phyloP scores from a whole-genome alignment of 306 rosid species.

The Fragaria vesca region DNA sequence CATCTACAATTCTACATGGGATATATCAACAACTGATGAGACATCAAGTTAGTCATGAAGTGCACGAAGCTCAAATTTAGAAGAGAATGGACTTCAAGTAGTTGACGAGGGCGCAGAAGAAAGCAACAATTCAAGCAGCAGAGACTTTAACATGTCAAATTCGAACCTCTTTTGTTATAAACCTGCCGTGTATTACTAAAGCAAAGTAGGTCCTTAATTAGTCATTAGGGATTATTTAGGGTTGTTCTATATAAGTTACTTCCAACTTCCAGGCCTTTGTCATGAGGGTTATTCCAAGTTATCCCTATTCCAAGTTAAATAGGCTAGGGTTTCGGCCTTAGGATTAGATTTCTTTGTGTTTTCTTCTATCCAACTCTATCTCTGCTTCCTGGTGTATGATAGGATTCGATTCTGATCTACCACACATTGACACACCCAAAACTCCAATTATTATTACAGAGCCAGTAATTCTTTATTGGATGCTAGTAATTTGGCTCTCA shows the following conservation, averaged over 20 bases:
- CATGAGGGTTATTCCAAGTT: background rate
- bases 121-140: background rate
- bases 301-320: background rate
- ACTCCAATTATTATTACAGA: background rate
- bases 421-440: background rate
- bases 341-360: background rate
- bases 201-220: background rate
- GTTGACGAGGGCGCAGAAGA: background rate
- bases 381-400: background rate
- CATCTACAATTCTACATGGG: background rate
- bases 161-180: background rate
- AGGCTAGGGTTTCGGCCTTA: background rate
- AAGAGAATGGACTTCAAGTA: background rate
- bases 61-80: background rate
- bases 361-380: background rate
- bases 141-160: background rate
- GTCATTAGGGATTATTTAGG: background rate
- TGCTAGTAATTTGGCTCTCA: background rate
- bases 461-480: background rate
- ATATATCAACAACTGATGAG: background rate
- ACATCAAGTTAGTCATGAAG: background rate
- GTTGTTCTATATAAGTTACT: background rate
- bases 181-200: background rate
- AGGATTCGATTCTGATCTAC: background rate
- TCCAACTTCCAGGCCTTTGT: background rate